A percentile compares a stretch with the other conserved stretches of the same genome.
Evolutionary conservation across 345 rosid species (phyloP).

Genomic region (Raphanus sativus): DNA sequence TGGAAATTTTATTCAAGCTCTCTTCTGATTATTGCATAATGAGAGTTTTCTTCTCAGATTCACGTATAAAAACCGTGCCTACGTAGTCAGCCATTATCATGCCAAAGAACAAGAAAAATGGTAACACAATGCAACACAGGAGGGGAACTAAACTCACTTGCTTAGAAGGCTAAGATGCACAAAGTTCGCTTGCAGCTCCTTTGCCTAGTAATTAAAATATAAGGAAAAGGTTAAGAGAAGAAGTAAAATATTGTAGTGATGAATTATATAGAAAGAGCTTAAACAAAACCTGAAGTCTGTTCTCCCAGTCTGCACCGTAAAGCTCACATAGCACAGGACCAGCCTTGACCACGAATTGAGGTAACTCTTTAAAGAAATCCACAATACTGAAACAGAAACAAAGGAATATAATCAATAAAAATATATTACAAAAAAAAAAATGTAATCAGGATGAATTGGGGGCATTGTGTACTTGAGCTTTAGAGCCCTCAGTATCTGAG

Average conservation of each 20-base stretch:
- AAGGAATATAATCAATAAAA: neutral
- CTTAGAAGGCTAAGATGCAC: conserved; percentile 80
- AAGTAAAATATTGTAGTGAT: too few species aligned
- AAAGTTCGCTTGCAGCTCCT: conserved; percentile 81
- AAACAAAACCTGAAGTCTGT: conserved; percentile 68
- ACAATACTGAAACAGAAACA: conserved; percentile 54
- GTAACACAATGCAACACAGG: conserved; percentile 9
- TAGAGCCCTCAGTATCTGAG: conserved; percentile 71
- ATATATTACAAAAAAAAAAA: neutral
- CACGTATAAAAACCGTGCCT: neutral
- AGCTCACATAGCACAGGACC: conserved; percentile 58
- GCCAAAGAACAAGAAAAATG: conserved; percentile 7
- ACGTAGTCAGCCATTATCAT: neutral
- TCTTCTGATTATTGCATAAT: conserved; percentile 3
- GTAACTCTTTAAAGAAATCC: conserved; percentile 86
- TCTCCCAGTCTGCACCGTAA: conserved; percentile 87
- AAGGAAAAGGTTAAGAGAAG: conserved; percentile 21
- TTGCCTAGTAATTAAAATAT: conserved; percentile 53
- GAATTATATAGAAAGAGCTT: conserved; percentile 1
- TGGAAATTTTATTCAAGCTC: neutral
- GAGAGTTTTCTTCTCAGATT: neutral
- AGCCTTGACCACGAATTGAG: conserved; percentile 84
- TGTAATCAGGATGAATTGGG: neutral
- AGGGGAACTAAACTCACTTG: conserved; percentile 51
- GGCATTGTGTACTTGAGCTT: conserved; percentile 63